Evolutionary conservation across 305 asterid species (phyloP).

Genomic region (Rubia occidens): DNA sequence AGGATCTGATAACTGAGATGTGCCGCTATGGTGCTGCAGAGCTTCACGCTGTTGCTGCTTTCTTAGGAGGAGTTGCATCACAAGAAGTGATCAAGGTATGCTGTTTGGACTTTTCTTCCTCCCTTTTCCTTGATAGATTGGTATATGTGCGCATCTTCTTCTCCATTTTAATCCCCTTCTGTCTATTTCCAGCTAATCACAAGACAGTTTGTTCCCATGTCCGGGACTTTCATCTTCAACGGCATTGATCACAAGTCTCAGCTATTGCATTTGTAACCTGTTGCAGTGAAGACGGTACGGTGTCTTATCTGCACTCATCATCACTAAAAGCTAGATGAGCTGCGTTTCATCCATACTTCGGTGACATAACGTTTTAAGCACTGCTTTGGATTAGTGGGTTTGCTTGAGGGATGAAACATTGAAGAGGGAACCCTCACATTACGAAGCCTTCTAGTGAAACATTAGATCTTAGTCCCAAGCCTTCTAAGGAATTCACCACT

Average conservation of each 20-base stretch:
- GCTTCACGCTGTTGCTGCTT: constrained; percentile 91
- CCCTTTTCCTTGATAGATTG: neutral
- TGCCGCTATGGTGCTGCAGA: constrained; percentile 94
- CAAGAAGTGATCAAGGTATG: constrained; percentile 97
- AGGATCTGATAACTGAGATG: constrained; percentile 87
- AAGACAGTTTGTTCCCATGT: constrained; percentile 80
- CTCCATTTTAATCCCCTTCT: neutral
- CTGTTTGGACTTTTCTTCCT: neutral
- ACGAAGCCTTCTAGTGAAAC: neutral
- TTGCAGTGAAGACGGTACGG: neutral
- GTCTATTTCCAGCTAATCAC: constrained; percentile 55
- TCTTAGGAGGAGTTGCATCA: constrained; percentile 85
- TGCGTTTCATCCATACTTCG: neutral
- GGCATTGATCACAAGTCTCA: constrained; percentile 92
- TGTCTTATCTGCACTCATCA: neutral
- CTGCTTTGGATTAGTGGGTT: neutral
- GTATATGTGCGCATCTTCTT: neutral
- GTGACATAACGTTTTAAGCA: neutral
- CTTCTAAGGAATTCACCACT: neutral
- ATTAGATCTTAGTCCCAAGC: neutral
- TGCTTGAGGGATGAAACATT: neutral
- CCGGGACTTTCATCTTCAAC: constrained; percentile 77
- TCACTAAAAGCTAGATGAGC: neutral
- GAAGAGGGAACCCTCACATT: neutral
- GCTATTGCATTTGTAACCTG: constrained; percentile 42